Evolutionary conservation across 352 stramenopile species (phyloP).

Genomic region (Phytophthora palmivora): DNA sequence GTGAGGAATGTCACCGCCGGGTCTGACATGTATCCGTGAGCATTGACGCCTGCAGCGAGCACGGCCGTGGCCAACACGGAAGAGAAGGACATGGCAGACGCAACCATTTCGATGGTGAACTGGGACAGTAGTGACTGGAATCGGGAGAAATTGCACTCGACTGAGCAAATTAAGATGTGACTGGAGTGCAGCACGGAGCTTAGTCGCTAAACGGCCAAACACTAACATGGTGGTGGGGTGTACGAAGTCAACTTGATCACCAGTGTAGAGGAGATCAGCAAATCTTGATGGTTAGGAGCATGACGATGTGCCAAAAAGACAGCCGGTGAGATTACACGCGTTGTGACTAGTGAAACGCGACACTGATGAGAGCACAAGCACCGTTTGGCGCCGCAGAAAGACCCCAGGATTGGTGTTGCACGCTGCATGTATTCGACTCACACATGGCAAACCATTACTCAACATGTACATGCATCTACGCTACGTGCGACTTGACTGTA

Average conservation of each 20-base stretch:
- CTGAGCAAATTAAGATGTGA: constrained; percentile 35
- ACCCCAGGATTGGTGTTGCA: background rate
- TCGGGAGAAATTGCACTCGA: constrained; percentile 13
- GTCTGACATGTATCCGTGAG: constrained; percentile 35
- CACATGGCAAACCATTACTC: background rate
- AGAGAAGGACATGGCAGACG: constrained; percentile 20
- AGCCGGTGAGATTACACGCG: constrained; percentile 5
- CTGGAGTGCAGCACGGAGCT: constrained; percentile 16
- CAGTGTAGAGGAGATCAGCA: constrained; percentile 22
- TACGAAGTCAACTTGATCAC: constrained; percentile 3
- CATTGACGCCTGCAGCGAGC: constrained; percentile 16
- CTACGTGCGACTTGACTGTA: constrained; percentile 7
- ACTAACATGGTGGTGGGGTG: constrained; percentile 1
- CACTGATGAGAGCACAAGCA: constrained; percentile 14
- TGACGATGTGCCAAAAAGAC: constrained; percentile 22
- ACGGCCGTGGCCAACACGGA: constrained; percentile 21
- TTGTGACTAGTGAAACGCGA: constrained; percentile 25
- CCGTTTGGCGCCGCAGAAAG: constrained; percentile 14
- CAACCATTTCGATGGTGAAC: constrained; percentile 26
- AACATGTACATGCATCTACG: constrained; percentile 23
- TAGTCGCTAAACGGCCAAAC: constrained; percentile 8
- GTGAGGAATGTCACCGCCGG: constrained; percentile 33
- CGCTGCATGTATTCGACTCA: background rate
- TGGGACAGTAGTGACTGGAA: background rate
- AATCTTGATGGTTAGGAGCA: constrained; percentile 18